Evolutionary conservation across 2,329 filamentous ascomycete genomes (phyloP).

Genomic region (Neonectria hederae): DNA sequence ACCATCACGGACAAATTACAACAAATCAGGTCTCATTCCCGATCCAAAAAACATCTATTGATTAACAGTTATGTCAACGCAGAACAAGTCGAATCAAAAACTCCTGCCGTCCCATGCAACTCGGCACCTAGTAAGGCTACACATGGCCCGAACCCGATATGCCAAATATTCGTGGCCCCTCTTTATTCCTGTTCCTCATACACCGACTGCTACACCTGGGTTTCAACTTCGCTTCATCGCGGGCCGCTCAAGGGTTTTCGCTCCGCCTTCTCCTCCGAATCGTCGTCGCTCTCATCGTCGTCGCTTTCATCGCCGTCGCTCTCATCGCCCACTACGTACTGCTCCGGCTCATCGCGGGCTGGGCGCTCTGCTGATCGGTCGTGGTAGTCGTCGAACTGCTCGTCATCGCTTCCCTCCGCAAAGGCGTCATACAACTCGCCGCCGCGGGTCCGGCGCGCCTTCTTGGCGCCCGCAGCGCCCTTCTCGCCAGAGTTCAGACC

Average conservation of each 20-base stretch:
- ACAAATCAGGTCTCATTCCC: background rate
- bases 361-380: slow-evolving; percentile 48
- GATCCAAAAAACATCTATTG: slow-evolving; percentile 12
- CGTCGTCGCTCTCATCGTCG: slow-evolving; percentile 46
- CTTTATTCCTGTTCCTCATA: slow-evolving; percentile 15
- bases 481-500: slow-evolving; percentile 60
- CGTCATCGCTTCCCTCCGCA: slow-evolving; percentile 84
- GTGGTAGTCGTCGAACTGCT: slow-evolving; percentile 56
- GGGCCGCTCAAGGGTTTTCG: slow-evolving; percentile 37
- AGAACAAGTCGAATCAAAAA: slow-evolving; percentile 28
- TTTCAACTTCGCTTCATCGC: slow-evolving; percentile 15
- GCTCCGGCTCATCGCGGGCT: slow-evolving; percentile 50
- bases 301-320: slow-evolving; percentile 53
- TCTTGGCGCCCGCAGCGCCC: slow-evolving; percentile 54
- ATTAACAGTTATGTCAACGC: slow-evolving; percentile 25
- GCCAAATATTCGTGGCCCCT: slow-evolving; percentile 9
- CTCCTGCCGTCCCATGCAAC: slow-evolving; percentile 40
- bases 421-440: slow-evolving; percentile 98
- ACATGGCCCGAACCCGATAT: slow-evolving; percentile 17
- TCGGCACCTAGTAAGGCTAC: slow-evolving; percentile 7
- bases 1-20: background rate
- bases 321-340: slow-evolving; percentile 61
- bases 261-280: slow-evolving; percentile 37
- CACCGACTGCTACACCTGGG: background rate
- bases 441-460: slow-evolving; percentile 68